These are phyloP conservation scores for Anisogramma anomala DNA, from an alignment of 2,329 filamentous ascomycete species.

Conservation along the genomic window DNA sequence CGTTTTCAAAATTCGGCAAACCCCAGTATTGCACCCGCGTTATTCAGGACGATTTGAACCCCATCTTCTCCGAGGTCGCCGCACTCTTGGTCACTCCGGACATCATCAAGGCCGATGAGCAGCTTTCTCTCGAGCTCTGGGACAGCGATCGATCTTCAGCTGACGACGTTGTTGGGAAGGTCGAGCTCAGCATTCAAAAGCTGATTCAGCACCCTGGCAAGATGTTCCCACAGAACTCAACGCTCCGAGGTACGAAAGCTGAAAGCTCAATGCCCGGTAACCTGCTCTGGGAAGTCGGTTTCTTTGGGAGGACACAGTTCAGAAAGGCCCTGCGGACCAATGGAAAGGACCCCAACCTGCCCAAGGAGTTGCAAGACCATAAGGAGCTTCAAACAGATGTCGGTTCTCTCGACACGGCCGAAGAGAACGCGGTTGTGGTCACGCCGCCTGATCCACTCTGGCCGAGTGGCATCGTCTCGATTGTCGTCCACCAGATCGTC, in stretches of 20 bases:
- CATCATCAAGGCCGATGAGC: slow-evolving; percentile 85
- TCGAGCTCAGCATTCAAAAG: slow-evolving; percentile 87
- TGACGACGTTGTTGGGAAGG: slow-evolving; percentile 89
- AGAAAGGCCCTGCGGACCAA: slow-evolving; percentile 74
- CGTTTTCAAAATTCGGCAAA: slow-evolving; percentile 94
- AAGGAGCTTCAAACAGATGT: slow-evolving; percentile 80
- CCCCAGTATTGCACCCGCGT: slow-evolving; percentile 96
- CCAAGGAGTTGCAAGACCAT: slow-evolving; percentile 59
- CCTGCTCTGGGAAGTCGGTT: slow-evolving; percentile 92
- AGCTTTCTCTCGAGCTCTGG: slow-evolving; percentile 89
- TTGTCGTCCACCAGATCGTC: slow-evolving; percentile 89
- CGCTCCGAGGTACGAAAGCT: slow-evolving; percentile 69
- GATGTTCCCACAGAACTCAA: slow-evolving; percentile 84
- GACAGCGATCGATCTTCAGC: slow-evolving; percentile 87
- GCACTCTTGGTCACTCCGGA: slow-evolving; percentile 80
- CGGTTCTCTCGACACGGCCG: slow-evolving; percentile 57
- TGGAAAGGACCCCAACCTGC: slow-evolving; percentile 69
- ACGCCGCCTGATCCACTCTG: slow-evolving; percentile 94
- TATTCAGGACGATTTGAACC: slow-evolving; percentile 88
- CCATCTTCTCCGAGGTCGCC: slow-evolving; percentile 79
- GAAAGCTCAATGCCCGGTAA: slow-evolving; percentile 85
- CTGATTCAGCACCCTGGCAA: slow-evolving; percentile 88
- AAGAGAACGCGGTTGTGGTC: slow-evolving; percentile 75
- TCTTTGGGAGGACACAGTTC: slow-evolving; percentile 84
- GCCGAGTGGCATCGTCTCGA: slow-evolving; percentile 78